phyloP scores from a whole-genome alignment of 2,329 filamentous ascomycete genomes.

The Pochonia chlamydosporia region DNA sequence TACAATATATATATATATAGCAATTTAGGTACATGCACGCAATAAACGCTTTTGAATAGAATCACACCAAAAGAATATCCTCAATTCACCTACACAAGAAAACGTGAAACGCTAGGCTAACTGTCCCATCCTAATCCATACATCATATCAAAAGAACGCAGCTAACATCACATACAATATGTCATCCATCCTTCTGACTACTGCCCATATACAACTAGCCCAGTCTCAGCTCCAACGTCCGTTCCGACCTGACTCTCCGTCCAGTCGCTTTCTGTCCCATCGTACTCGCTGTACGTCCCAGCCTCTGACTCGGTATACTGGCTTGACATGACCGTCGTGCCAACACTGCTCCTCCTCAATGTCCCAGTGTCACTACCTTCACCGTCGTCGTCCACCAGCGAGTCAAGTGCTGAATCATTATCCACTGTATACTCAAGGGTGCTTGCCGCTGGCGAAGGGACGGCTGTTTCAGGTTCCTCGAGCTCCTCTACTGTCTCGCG shows the following conservation, averaged over 20 bases:
- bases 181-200: neutral
- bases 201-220: conserved; percentile 28
- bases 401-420: conserved; percentile 11
- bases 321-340: conserved; percentile 41
- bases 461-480: conserved; percentile 24
- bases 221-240: conserved; percentile 19
- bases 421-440: conserved; percentile 7
- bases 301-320: conserved; percentile 30
- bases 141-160: neutral
- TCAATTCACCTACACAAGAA: neutral
- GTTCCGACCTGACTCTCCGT: conserved; percentile 34
- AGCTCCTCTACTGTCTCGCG: conserved; percentile 59
- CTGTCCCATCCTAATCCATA: neutral
- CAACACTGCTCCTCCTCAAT: conserved; percentile 41
- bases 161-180: neutral
- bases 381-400: conserved; percentile 12
- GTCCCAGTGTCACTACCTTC: conserved; percentile 45
- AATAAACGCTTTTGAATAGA: no score
- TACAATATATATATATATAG: no score
- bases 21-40: no score
- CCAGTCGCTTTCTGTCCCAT: conserved; percentile 42
- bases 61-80: neutral
- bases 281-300: conserved; percentile 31
- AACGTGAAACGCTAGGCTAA: neutral
- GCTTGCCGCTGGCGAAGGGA: conserved; percentile 9